Base-by-base conservation (phyloP, 2,329 filamentous ascomycete genomes). In the Ascosphaera acerosa region DNA sequence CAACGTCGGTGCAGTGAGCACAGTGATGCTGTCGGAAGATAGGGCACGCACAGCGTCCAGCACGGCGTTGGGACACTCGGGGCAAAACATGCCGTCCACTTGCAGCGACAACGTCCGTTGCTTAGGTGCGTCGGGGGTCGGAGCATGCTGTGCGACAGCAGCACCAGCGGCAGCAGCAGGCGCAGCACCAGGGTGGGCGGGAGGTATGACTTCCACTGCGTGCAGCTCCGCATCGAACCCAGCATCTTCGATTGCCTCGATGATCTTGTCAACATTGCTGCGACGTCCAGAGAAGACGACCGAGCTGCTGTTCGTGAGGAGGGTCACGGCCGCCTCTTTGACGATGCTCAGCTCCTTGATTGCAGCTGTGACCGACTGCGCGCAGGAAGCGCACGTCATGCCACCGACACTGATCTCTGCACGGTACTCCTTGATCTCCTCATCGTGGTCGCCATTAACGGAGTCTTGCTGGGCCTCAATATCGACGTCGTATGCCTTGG, bases 21-120 rank as follows among this genome's bases (percentile, higher is more conserved):
- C 41, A 10, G 41, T 42, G 20, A 57, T 44, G 10, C 51, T 44
- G 4, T 54, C 53, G 6, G 55, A 54, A 39, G 72, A 66, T 2
- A 59, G 55, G 7, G 46, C 44, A 26, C 58, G 41, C 30, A 57
- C 33, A 4, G 48, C 44, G 5, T 40, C 33, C 7, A 50, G 32
- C 9, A 58, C 42, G 28, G 49, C 55, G 18, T 58, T 54, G 1
- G 74, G 70, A 40, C 76, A 82, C 42, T 76, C 67, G 10, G 63
- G 58, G 49, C 76, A 82, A 48, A 75, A 78, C 53, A 82, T 70
- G 30, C 76, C 76, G 31, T 74, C 62, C 30, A 84, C 56, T 23
- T 51, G 51, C 34, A 82, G 66, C 33, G 71, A 63, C 2, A 78
- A 60, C 1, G 65, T 67, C 29, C 75, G 57, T 31, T 57, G 47